Evolutionary conservation across 164 flowering plant genomes (phyloP).

Genomic region (Santalum album): DNA sequence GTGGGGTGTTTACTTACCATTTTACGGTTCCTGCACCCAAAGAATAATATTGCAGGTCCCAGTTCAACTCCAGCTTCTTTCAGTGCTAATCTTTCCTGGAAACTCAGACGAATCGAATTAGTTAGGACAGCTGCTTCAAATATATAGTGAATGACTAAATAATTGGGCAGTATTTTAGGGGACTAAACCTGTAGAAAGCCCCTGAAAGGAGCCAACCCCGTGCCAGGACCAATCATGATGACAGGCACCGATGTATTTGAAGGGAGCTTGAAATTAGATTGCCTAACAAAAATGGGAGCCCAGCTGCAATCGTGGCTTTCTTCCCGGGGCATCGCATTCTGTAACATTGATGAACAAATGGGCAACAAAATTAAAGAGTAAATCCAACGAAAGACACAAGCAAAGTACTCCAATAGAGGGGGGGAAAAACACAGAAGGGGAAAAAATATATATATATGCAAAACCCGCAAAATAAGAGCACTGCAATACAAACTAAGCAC

Average conservation of each 20-base stretch:
- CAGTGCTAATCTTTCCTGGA: conserved; percentile 83
- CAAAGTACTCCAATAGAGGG: background rate
- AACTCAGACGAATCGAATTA: conserved; percentile 1
- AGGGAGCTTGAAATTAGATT: conserved; percentile 90
- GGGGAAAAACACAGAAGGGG: too few species aligned
- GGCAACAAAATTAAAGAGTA: background rate
- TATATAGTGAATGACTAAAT: background rate
- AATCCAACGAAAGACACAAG: background rate
- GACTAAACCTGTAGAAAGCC: conserved; percentile 95
- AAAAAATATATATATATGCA: too few species aligned
- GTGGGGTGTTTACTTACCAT: conserved; percentile 36
- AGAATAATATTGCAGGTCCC: conserved; percentile 69
- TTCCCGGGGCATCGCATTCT: conserved; percentile 68
- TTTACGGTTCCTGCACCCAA: conserved; percentile 87
- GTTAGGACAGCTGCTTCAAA: background rate
- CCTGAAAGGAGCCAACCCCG: conserved; percentile 98
- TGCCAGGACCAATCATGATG: conserved; percentile 98
- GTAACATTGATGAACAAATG: conserved; percentile 6
- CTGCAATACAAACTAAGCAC: too few species aligned
- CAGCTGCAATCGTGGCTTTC: conserved; percentile 65
- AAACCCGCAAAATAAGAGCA: too few species aligned
- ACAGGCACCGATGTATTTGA: conserved; percentile 66
- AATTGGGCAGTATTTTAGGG: background rate
- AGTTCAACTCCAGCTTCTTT: conserved; percentile 74
- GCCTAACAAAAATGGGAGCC: conserved; percentile 86